These are phyloP conservation scores for Phytophthora foliorum DNA, from an alignment of 352 stramenopile genomes.

Conservation along the genomic window DNA sequence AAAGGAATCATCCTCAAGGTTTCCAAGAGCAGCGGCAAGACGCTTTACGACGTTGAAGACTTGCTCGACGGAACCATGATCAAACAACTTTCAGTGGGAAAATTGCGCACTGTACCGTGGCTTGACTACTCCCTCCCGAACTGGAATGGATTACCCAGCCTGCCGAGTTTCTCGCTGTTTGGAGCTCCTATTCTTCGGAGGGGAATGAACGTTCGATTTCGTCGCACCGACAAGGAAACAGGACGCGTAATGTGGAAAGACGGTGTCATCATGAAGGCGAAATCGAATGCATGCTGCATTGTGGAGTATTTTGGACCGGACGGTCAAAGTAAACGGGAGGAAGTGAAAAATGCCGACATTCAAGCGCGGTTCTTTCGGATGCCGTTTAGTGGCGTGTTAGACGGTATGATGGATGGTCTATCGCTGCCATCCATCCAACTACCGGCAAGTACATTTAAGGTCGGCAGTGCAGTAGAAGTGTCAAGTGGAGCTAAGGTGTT, in stretches of 20 bases:
- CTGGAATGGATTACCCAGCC: constrained; percentile 37
- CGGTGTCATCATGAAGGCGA: constrained; percentile 57
- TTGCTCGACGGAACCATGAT: constrained; percentile 54
- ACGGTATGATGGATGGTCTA: constrained; percentile 43
- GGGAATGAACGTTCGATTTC: constrained; percentile 67
- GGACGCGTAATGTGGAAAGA: constrained; percentile 49
- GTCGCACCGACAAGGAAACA: constrained; percentile 32
- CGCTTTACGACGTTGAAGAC: constrained; percentile 66
- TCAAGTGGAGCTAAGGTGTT: constrained; percentile 56
- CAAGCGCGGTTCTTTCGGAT: constrained; percentile 55
- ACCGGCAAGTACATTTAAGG: constrained; percentile 40
- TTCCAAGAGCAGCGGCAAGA: constrained; percentile 40
- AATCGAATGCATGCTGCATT: constrained; percentile 55
- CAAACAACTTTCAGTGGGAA: constrained; percentile 48
- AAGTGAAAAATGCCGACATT: constrained; percentile 62
- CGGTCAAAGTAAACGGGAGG: constrained; percentile 46
- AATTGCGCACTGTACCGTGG: constrained; percentile 61
- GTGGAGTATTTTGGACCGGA: constrained; percentile 51
- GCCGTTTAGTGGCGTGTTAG: constrained; percentile 39
- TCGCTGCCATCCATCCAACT: constrained; percentile 47
- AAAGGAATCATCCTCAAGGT: constrained; percentile 71
- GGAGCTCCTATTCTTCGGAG: constrained; percentile 47
- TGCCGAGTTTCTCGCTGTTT: constrained; percentile 40
- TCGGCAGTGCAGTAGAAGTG: constrained; percentile 61
- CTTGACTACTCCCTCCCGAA: constrained; percentile 53